These are phyloP conservation scores for Udeniomyces megalosporus DNA, from an alignment of 768 basidiomycete genomes.

Conservation along the genomic window DNA sequence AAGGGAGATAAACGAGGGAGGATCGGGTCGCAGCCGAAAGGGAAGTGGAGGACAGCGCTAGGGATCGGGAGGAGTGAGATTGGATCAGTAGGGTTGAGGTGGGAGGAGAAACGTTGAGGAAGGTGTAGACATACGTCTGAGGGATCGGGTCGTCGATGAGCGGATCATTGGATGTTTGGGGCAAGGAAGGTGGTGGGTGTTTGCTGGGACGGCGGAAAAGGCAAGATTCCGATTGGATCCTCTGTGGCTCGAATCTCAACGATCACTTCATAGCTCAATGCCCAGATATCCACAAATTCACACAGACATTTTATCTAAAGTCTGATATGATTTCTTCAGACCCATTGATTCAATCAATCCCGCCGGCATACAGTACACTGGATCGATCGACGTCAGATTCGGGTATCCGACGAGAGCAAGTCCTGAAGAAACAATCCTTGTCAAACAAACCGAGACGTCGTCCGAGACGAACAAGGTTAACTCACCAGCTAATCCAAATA, in stretches of 20 bases:
- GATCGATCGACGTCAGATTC: slow-evolving; percentile 68
- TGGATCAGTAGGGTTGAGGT: neutral
- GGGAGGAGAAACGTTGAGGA: too few relatives aligned
- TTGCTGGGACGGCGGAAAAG: too few relatives aligned
- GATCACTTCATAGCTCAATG: too few relatives aligned
- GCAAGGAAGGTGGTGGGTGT: too few relatives aligned
- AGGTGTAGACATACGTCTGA: neutral
- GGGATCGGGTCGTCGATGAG: neutral
- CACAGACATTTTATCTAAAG: neutral
- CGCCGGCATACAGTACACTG: slow-evolving; percentile 92
- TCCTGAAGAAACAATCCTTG: slow-evolving; percentile 34
- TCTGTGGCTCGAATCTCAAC: too few relatives aligned
- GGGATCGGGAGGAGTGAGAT: neutral
- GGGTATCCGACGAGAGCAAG: slow-evolving; percentile 79
- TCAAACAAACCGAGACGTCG: neutral
- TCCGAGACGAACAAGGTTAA: neutral
- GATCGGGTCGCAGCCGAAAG: neutral
- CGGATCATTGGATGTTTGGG: neutral
- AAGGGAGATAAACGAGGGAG: neutral
- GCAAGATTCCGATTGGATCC: neutral
- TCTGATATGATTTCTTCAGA: slow-evolving; percentile 28
- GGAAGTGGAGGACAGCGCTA: neutral
- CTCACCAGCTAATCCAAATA: slow-evolving; percentile 73
- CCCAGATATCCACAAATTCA: too few relatives aligned
- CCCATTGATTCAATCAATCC: slow-evolving; percentile 51